phyloP scores from a whole-genome alignment of 2,329 filamentous ascomycete genomes.

The Pseudohalonectria lignicola region DNA sequence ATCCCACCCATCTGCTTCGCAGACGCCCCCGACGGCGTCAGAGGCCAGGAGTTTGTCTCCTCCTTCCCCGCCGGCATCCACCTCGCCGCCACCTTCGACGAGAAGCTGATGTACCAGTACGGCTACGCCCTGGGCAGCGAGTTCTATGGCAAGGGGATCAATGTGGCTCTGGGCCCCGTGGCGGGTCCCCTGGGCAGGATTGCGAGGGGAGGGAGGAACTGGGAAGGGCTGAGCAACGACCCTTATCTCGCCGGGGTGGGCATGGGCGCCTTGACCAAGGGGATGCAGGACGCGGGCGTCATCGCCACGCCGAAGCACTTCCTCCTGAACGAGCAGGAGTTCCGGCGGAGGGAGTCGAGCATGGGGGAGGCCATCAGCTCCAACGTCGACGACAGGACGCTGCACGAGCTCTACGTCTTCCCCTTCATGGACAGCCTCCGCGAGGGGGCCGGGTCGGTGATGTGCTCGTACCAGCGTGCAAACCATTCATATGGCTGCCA shows the following conservation, averaged over 20 bases:
- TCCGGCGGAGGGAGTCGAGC: slow-evolving; percentile 25
- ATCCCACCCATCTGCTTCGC: slow-evolving; percentile 31
- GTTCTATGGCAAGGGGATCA: slow-evolving; percentile 56
- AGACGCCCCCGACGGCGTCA: slow-evolving; percentile 24
- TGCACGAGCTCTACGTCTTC: slow-evolving; percentile 57
- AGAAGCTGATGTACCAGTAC: slow-evolving; percentile 51
- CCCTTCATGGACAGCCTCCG: slow-evolving; percentile 51
- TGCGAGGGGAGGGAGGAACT: slow-evolving; percentile 50
- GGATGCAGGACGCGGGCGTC: slow-evolving; percentile 39
- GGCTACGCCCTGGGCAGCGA: slow-evolving; percentile 59
- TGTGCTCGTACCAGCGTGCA: slow-evolving; percentile 62
- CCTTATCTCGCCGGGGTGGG: slow-evolving; percentile 18
- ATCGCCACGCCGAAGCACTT: slow-evolving; percentile 66
- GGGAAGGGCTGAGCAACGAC: slow-evolving; percentile 36
- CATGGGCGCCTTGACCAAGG: slow-evolving; percentile 15
- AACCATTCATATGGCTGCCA: slow-evolving; percentile 68
- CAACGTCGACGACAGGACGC: slow-evolving; percentile 53
- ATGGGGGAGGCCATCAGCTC: slow-evolving; percentile 40
- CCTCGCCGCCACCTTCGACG: slow-evolving; percentile 61
- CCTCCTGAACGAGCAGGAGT: slow-evolving; percentile 50
- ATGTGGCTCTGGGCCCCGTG: slow-evolving; percentile 52
- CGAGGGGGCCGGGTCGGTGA: slow-evolving; percentile 45
- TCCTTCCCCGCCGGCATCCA: slow-evolving; percentile 58
- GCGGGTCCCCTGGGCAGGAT: slow-evolving; percentile 51
- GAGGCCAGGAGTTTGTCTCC: slow-evolving; percentile 21